Evolutionary conservation across 495 filamentous ascomycete genomes (phyloP), one percentile per base, ranked within the genome.

Genomic region (Poronia punctata): DNA sequence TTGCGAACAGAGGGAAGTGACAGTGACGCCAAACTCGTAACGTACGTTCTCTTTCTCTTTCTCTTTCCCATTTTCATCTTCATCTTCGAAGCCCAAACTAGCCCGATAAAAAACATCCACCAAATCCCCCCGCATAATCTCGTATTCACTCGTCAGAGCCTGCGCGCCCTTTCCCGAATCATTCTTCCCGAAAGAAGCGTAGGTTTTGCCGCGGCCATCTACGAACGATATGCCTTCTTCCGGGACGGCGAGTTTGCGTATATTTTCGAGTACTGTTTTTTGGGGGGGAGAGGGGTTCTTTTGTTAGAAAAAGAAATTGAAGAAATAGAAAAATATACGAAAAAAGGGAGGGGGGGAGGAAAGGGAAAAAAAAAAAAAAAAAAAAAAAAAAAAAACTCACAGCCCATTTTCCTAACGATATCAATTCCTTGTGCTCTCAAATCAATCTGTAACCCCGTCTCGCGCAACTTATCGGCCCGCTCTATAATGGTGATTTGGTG

Each of bases 101-200:
- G 64, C 43, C 7, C 71, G 61, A 43, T 65, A 65, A 5, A 75
- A 46, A 9, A 77, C 60, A 18, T 60, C 36, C 3, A 52, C 57
- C 14, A 78, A 48, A 31, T 74, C 64, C 3, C 72, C 72, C 7
- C 75, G 56, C 33, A 74, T 53, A 34, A 79, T 72, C 57, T 78
- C 75, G 45, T 61, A 75, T 45, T 78, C 74, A 31, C 65, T 70
- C 6, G 67, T 57, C 7, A 71, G 52, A 17, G 56, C 59, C 49
- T 72, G 68, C 27, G 50, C 40, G 23, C 63, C 55, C 35, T 60
- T 46, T 12, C 62, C 65, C 6, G 62, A 59, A n/a, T 49, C 38
- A 24, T 40, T 49, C n/a, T 59, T 43, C 19, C 36, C 61, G 29
- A 74, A 65, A 34, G 34, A 55, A 22, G 56, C 74, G 40, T 46